These are phyloP conservation scores for Chrysanthemum makinoi DNA, from an alignment of 129 eudicot genomes.

Conservation along the genomic window DNA sequence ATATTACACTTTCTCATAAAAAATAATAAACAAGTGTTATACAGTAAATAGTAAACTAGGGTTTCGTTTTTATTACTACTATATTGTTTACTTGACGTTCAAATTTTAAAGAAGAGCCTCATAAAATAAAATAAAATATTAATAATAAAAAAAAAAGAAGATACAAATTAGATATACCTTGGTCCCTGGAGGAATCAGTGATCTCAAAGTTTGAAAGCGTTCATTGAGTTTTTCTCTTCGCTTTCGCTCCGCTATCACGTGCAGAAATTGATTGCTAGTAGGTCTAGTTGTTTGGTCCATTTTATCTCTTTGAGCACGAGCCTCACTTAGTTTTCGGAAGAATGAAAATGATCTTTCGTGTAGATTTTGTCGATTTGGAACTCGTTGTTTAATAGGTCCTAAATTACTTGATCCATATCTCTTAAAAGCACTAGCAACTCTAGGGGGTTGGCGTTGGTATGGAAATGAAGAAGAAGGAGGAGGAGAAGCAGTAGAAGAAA, in stretches of 20 bases:
- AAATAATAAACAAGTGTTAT: too few species aligned
- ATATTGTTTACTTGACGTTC: too few species aligned
- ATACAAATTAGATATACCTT: constrained; percentile 39
- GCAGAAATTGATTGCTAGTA: constrained; percentile 49
- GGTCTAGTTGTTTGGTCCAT: constrained; percentile 34
- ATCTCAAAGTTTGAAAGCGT: constrained; percentile 67
- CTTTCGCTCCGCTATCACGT: constrained; percentile 68
- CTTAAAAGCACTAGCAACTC: constrained; percentile 49
- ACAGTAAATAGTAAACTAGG: too few species aligned
- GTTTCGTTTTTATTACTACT: too few species aligned
- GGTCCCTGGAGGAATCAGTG: constrained; percentile 76
- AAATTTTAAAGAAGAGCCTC: too few species aligned
- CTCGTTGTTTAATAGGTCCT: constrained; percentile 25
- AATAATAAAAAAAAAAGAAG: too few species aligned
- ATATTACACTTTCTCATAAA: too few species aligned
- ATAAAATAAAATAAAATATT: too few species aligned
- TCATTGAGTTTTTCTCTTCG: constrained; percentile 74
- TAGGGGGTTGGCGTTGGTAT: constrained; percentile 23
- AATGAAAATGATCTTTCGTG: constrained; percentile 40
- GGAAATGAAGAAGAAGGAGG: constrained; percentile 30
- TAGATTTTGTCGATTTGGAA: constrained; percentile 37
- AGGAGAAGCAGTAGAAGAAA: constrained; percentile 40
- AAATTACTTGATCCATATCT: constrained; percentile 32
- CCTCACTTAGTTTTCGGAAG: constrained; percentile 34
- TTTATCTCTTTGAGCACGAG: constrained; percentile 27